Evolutionary conservation across 2,329 filamentous ascomycete genomes (phyloP).

Genomic region (Seiridium cupressi): DNA sequence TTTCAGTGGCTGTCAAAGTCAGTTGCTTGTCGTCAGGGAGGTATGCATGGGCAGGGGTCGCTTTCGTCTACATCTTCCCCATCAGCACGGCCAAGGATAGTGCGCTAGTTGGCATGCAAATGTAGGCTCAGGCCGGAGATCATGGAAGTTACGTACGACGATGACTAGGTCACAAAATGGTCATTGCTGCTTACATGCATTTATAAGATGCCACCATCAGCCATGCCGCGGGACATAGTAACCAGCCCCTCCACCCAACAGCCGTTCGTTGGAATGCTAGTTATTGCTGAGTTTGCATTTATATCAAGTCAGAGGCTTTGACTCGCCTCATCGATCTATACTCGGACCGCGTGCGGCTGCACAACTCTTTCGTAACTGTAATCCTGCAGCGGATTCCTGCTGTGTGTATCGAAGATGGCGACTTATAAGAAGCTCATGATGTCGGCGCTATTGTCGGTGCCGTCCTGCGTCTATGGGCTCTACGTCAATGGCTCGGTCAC

Average conservation of each 20-base stretch:
- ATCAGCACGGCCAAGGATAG: neutral
- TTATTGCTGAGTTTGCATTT: neutral
- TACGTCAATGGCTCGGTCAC: conserved; percentile 60
- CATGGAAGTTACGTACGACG: neutral
- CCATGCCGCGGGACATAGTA: neutral
- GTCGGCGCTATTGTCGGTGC: neutral
- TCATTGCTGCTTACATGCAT: neutral
- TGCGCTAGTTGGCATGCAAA: neutral
- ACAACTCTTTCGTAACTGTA: too few relatives aligned
- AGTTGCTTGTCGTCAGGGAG: neutral
- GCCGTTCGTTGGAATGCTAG: too few relatives aligned
- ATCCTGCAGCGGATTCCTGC: too few relatives aligned
- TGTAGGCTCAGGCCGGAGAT: neutral
- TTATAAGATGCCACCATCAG: neutral
- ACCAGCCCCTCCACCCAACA: too few relatives aligned
- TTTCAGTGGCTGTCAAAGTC: neutral
- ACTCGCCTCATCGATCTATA: neutral
- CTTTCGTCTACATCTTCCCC: neutral
- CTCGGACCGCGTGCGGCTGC: neutral
- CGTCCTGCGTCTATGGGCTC: conserved; percentile 36
- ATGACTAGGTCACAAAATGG: neutral
- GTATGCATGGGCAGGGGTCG: too few relatives aligned
- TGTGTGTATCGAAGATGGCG: neutral
- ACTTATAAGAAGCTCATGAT: neutral
- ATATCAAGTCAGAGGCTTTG: neutral